Conservation (phyloP, 179 eudicot species). For the Dionaea muscipula region DNA sequence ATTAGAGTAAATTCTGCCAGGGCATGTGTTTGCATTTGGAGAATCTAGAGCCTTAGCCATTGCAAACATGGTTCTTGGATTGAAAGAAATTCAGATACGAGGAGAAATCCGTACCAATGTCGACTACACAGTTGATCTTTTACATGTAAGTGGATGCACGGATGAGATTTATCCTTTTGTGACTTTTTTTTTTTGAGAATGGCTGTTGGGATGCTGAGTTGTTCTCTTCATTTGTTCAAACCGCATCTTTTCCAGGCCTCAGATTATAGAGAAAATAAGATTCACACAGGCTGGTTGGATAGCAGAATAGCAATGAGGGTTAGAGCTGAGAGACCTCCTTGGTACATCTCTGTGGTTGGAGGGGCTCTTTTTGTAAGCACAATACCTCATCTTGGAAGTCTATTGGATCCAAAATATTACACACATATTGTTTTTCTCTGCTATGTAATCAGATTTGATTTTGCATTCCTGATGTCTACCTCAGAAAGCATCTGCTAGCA, state of each 20-base stretch:
- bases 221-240: slow-evolving; percentile 6
- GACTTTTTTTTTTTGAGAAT: background rate
- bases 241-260: slow-evolving; percentile 45
- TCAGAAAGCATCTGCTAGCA: slow-evolving; percentile 97
- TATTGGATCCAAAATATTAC: slow-evolving; percentile 3
- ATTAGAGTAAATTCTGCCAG: slow-evolving; percentile 22
- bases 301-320: slow-evolving; percentile 99
- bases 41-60: slow-evolving; percentile 93
- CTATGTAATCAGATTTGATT: slow-evolving; percentile 2
- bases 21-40: slow-evolving; percentile 98
- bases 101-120: slow-evolving; percentile 98
- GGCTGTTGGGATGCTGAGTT: no score
- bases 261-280: slow-evolving; percentile 85
- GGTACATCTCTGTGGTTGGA: slow-evolving; percentile 99
- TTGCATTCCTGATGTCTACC: slow-evolving; percentile 8
- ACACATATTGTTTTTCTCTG: background rate
- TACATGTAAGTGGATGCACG: slow-evolving; percentile 52
- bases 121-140: slow-evolving; percentile 86
- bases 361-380: slow-evolving; percentile 92
- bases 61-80: slow-evolving; percentile 97
- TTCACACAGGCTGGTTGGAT: slow-evolving; percentile 99
- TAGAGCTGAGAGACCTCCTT: slow-evolving; percentile 99
- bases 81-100: slow-evolving; percentile 95
- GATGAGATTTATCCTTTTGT: background rate
- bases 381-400: background rate